These are phyloP conservation scores for Cupressus sempervirens DNA, from an alignment of 75 land plant species.

Conservation along the genomic window DNA sequence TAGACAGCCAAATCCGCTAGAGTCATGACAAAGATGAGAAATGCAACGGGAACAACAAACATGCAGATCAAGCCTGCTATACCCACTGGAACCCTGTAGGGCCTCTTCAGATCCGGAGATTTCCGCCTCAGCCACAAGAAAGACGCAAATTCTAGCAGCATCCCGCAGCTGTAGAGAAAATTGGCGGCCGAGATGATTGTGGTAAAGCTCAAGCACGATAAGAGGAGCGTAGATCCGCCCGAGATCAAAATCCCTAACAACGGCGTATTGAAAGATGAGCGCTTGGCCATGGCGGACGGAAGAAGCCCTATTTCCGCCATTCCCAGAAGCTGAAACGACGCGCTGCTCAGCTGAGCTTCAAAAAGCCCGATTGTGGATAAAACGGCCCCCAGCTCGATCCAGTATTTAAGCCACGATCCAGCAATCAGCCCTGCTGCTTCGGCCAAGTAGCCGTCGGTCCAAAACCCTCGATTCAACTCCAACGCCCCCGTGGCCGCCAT, in stretches of 20 bases:
- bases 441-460: constrained; percentile 68
- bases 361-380: not conserved
- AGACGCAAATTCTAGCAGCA: constrained; percentile 22
- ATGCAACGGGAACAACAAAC: constrained; percentile 49
- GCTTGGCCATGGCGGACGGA: constrained; percentile 43
- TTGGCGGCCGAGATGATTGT: constrained; percentile 42
- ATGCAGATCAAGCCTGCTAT: constrained; percentile 35
- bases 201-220: constrained; percentile 62
- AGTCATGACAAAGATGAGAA: constrained; percentile 55
- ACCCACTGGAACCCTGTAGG: constrained; percentile 49
- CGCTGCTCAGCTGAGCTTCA: no score
- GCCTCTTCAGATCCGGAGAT: constrained; percentile 40
- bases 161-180: constrained; percentile 61
- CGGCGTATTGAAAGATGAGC: constrained; percentile 73
- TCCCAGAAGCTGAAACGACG: no score
- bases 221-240: constrained; percentile 38
- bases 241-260: constrained; percentile 58
- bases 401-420: constrained; percentile 64
- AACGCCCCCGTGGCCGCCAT: constrained; percentile 66
- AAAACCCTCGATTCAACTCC: constrained; percentile 16
- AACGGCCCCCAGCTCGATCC: constrained; percentile 70
- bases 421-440: constrained; percentile 54
- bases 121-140: constrained; percentile 12
- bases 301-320: constrained; percentile 40
- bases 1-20: constrained; percentile 40